Conservation (phyloP, 805 yeast species). For the Candida ipomoeae region DNA sequence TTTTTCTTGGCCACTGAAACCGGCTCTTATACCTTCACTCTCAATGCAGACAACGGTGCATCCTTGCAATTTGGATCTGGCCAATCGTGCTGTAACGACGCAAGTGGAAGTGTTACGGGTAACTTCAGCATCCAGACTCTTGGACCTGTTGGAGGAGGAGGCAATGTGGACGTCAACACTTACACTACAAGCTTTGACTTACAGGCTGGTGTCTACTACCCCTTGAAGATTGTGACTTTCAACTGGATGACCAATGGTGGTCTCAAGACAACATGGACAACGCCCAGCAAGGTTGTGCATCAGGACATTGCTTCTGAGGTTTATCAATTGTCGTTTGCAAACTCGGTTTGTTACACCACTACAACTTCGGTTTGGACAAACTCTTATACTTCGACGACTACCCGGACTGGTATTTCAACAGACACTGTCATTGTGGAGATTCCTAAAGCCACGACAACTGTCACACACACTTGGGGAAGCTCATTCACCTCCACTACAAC, state of each 20-base stretch:
- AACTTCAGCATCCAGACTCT: slow-evolving; percentile 9
- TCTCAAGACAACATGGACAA: slow-evolving; percentile 4
- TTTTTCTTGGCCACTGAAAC: slow-evolving; percentile 10
- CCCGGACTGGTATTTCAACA: background rate
- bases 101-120: slow-evolving; percentile 12
- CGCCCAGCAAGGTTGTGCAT: slow-evolving; percentile 1
- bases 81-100: slow-evolving; percentile 14
- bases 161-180: slow-evolving; percentile 1
- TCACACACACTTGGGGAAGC: slow-evolving; percentile 5
- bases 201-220: slow-evolving; percentile 11
- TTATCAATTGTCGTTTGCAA: slow-evolving; percentile 8
- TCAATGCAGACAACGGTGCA: slow-evolving; percentile 16
- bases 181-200: slow-evolving; percentile 8
- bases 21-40: slow-evolving; percentile 12
- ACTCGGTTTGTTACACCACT: slow-evolving; percentile 6
- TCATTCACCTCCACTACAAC: slow-evolving; percentile 8
- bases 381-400: slow-evolving; percentile 4
- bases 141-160: slow-evolving; percentile 13
- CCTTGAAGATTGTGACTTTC: slow-evolving; percentile 14
- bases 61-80: slow-evolving; percentile 15
- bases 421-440: slow-evolving; percentile 11
- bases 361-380: slow-evolving; percentile 3
- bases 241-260: slow-evolving; percentile 16
- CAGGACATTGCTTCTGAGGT: slow-evolving; percentile 8
- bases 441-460: slow-evolving; percentile 12